These are phyloP conservation scores for Aspergillus felis DNA, from an alignment of 2,329 filamentous ascomycete genomes.

Conservation along the genomic window DNA sequence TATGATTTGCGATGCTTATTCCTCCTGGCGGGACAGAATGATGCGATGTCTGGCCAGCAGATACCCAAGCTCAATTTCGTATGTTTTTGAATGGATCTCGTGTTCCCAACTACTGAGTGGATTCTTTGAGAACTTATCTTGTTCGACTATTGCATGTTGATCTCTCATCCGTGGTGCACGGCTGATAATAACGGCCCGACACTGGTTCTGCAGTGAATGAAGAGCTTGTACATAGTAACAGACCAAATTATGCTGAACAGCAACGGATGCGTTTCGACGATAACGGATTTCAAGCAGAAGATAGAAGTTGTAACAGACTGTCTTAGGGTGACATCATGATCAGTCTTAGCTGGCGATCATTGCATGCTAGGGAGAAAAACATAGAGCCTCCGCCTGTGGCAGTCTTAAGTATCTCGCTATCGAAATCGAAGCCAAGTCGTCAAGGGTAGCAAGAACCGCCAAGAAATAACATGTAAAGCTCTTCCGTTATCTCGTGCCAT, in stretches of 20 bases:
- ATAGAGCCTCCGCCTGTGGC: background rate
- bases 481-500: background rate
- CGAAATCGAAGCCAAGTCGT: background rate
- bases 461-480: background rate
- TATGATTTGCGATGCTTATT: conserved; percentile 1
- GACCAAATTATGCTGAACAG: background rate
- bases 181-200: background rate
- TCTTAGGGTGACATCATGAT: background rate
- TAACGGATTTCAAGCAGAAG: background rate
- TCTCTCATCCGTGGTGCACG: background rate
- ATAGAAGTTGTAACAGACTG: background rate
- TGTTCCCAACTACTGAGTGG: background rate
- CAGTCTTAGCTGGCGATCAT: background rate
- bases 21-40: conserved; percentile 18
- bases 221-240: background rate
- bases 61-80: conserved; percentile 25
- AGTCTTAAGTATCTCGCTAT: background rate
- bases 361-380: background rate
- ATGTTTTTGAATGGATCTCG: background rate
- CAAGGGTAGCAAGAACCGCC: background rate
- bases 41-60: conserved; percentile 24
- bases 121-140: background rate
- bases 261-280: background rate
- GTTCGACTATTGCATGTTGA: background rate
- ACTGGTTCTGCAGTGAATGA: background rate